phyloP scores from a whole-genome alignment of 2,329 filamentous ascomycete genomes.

The Hawksworthiomyces lignivorus region DNA sequence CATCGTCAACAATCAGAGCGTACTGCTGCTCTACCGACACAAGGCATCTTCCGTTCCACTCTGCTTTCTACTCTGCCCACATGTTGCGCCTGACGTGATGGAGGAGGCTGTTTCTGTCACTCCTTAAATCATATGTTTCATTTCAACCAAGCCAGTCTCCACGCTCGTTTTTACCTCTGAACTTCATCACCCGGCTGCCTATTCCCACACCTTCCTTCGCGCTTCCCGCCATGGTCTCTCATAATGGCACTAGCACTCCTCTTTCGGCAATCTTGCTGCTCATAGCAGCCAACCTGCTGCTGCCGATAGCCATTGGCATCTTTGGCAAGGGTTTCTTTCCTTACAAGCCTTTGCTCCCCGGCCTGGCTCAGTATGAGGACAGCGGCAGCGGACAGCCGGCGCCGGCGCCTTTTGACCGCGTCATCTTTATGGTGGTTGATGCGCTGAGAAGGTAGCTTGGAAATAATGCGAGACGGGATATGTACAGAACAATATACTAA shows the following conservation, averaged over 20 bases:
- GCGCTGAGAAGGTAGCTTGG: slow-evolving; percentile 68
- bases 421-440: slow-evolving; percentile 98
- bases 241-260: background rate
- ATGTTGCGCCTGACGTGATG: too few relatives aligned
- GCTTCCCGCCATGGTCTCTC: background rate
- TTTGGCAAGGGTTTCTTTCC: slow-evolving; percentile 95
- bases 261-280: slow-evolving; percentile 37
- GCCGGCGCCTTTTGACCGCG: slow-evolving; percentile 70
- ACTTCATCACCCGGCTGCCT: too few relatives aligned
- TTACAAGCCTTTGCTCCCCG: slow-evolving; percentile 88
- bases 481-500: too few relatives aligned
- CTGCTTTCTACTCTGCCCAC: too few relatives aligned
- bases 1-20: too few relatives aligned
- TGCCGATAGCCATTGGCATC: slow-evolving; percentile 64
- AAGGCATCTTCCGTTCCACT: too few relatives aligned
- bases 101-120: background rate
- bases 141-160: too few relatives aligned
- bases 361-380: slow-evolving; percentile 62
- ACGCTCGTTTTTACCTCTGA: background rate
- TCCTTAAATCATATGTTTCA: too few relatives aligned
- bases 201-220: background rate
- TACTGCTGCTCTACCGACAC: too few relatives aligned
- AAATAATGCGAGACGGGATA: slow-evolving; percentile 5
- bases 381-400: slow-evolving; percentile 49
- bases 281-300: slow-evolving; percentile 63